Evolutionary conservation across 208 protist species (phyloP).

Genomic region (Jaenimonas drosophilae): DNA sequence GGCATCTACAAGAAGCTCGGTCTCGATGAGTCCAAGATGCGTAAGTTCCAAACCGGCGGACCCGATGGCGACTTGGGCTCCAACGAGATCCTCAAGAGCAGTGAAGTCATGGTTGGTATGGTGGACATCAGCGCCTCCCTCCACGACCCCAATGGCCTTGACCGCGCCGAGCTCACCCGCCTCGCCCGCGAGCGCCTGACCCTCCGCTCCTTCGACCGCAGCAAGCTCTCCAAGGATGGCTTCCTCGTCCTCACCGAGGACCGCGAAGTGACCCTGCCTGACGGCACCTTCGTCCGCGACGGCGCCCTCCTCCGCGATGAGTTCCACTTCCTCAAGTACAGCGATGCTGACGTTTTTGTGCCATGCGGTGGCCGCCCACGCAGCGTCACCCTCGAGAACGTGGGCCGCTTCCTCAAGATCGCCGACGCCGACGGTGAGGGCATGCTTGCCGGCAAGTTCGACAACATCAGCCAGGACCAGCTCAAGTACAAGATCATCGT

Average conservation of each 20-base stretch:
- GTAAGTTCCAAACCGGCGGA: slow-evolving; percentile 94
- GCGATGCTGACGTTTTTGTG: slow-evolving; percentile 90
- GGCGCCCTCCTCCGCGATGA: slow-evolving; percentile 84
- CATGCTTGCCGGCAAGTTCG: slow-evolving; percentile 53
- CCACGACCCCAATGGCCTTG: slow-evolving; percentile 89
- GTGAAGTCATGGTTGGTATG: slow-evolving; percentile 89
- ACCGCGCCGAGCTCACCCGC: slow-evolving; percentile 78
- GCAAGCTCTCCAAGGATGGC: slow-evolving; percentile 76
- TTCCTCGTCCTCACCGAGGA: slow-evolving; percentile 90
- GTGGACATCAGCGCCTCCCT: slow-evolving; percentile 92
- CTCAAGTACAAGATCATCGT: slow-evolving; percentile 93
- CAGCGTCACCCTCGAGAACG: slow-evolving; percentile 90
- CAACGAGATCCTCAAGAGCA: slow-evolving; percentile 93
- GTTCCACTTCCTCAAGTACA: slow-evolving; percentile 90
- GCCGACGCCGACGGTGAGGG: slow-evolving; percentile 44
- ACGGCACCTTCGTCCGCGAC: slow-evolving; percentile 61
- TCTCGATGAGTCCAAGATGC: slow-evolving; percentile 79
- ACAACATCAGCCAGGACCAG: slow-evolving; percentile 25
- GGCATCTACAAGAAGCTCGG: slow-evolving; percentile 80
- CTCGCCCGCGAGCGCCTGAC: slow-evolving; percentile 74
- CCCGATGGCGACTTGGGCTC: slow-evolving; percentile 95
- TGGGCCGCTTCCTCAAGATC: slow-evolving; percentile 72
- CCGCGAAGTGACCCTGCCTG: slow-evolving; percentile 79
- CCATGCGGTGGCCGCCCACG: slow-evolving; percentile 94
- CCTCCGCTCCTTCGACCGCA: slow-evolving; percentile 79